Conservation (phyloP, 2,329 filamentous ascomycete genomes). For the Exophiala aquamarina region DNA sequence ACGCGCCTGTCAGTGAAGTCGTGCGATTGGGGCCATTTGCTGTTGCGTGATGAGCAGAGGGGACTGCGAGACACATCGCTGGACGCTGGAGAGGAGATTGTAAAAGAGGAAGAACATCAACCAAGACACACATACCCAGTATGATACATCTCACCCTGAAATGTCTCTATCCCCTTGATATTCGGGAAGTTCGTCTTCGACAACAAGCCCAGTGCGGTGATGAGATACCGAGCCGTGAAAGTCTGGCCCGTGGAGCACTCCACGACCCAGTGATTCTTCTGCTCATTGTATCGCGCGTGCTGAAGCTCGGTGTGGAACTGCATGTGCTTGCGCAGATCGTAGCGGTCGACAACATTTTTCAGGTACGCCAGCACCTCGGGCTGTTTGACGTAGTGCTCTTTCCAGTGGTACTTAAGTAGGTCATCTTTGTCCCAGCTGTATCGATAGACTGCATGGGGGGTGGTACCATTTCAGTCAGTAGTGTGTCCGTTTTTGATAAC, state of each 20-base stretch:
- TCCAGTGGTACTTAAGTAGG: constrained; percentile 29
- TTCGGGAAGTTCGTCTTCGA: constrained; percentile 60
- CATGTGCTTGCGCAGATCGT: constrained; percentile 38
- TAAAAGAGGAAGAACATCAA: too few species aligned
- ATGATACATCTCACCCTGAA: constrained; percentile 43
- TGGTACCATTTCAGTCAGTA: not conserved
- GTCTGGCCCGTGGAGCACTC: constrained; percentile 27
- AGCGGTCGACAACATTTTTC: constrained; percentile 33
- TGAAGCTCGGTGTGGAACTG: constrained; percentile 39
- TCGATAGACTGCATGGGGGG: constrained; percentile 10
- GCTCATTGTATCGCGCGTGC: constrained; percentile 22
- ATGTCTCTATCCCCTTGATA: constrained; percentile 29
- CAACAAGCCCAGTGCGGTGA: constrained; percentile 51
- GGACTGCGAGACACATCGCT: too few species aligned
- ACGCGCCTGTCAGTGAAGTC: constrained; percentile 27
- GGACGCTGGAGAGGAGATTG: too few species aligned
- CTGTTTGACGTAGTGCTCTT: constrained; percentile 36
- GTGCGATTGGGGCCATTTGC: constrained; percentile 44
- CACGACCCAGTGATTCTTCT: constrained; percentile 17
- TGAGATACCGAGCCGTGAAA: constrained; percentile 39
- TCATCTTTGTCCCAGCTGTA: constrained; percentile 14
- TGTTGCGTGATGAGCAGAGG: too few species aligned
- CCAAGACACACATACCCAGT: constrained; percentile 30
- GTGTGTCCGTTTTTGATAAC: too few species aligned
- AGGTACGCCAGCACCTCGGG: constrained; percentile 38